Base-by-base conservation (phyloP, 1,284 basidiomycete genomes). In the Ustilago bromivora region DNA sequence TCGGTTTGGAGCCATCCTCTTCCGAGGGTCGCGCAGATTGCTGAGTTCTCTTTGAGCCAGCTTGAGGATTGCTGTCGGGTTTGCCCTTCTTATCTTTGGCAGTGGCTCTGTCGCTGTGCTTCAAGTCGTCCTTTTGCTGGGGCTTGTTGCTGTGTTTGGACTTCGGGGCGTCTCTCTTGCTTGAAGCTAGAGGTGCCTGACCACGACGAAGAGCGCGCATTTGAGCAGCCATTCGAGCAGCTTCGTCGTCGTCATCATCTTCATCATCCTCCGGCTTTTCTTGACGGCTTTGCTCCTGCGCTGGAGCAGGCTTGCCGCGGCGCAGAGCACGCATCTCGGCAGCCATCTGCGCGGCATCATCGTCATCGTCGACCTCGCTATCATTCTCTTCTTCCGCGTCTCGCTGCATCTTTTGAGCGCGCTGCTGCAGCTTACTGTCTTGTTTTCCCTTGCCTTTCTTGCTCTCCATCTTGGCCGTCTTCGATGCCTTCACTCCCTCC, bases 181-280 rank as follows among this genome's bases (percentile, higher is more conserved):
- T 7, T 19, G 62, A 55, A 28, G 43, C 19, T 5, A 56, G 56
- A 23, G 55, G 15, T 11, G 57, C 60, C 53, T 57, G 58, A 23
- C 64, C 63, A 23, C 69, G 66, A 17, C 66, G 71, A 12, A 72
- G 58, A 4, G 71, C 71, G n/a, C 66, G 66, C 71, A 74, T 74
- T 51, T 74, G 62, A 15, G 64, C 71, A 0, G 71, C 71, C 71
- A 73, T 67, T 32, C 51, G 60, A 7, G 73, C 62, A n/a, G 60
- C 73, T 35, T 61, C 67, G 28, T 67, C 69, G 34, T 76, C 76
- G 13, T 77, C 58, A 2, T 61, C 23, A 23, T 23, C 57, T 17
- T 56, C 54, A 4, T 66, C 60, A 38, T 52, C 58, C 23, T 62
- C 61, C 12, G 63, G 52, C 19, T 57, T 51, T 8, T 47, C 43